Evolutionary conservation across 192 early-diverging fungal species (phyloP).

Genomic region (Backusella circina): DNA sequence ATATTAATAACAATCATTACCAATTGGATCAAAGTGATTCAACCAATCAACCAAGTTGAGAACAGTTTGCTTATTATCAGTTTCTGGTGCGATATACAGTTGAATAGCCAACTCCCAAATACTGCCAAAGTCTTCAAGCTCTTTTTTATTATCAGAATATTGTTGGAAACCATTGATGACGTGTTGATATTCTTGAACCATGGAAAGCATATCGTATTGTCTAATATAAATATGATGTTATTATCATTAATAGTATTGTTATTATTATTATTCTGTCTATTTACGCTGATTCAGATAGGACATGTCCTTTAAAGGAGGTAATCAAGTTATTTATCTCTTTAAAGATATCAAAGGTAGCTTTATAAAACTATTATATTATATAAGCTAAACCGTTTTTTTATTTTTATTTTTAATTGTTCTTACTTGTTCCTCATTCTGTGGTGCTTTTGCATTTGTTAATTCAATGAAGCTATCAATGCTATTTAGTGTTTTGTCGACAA

Average conservation of each 20-base stretch:
- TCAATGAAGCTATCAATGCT: neutral
- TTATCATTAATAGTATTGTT: too few species aligned
- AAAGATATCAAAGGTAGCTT: neutral
- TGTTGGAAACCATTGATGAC: neutral
- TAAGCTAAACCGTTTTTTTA: neutral
- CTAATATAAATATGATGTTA: neutral
- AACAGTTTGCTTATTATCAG: neutral
- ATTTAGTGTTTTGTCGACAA: too few species aligned
- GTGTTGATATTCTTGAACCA: neutral
- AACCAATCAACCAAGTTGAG: neutral
- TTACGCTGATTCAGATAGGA: neutral
- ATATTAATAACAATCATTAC: neutral
- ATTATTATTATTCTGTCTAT: neutral
- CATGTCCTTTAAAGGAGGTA: neutral
- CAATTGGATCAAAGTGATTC: neutral
- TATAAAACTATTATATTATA: neutral
- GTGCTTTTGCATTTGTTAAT: neutral
- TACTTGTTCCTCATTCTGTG: neutral
- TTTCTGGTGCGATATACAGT: neutral
- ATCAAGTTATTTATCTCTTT: neutral
- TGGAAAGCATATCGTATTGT: neutral
- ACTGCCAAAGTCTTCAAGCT: neutral
- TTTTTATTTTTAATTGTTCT: too few species aligned
- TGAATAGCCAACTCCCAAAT: neutral
- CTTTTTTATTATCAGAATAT: neutral